Evolutionary conservation across 345 rosid genomes (phyloP).

Genomic region (Citrus glauca): DNA sequence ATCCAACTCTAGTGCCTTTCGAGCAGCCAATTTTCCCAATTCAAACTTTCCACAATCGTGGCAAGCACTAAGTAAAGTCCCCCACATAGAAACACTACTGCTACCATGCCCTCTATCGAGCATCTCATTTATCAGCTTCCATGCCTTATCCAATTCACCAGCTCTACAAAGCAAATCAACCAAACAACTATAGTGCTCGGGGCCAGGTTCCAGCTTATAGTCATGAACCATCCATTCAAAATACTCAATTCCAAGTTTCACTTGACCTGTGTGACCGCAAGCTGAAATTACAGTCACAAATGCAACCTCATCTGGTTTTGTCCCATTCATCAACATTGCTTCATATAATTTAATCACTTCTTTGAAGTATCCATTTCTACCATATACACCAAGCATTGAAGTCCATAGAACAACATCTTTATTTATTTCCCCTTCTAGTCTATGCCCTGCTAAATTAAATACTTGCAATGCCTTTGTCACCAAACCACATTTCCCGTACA

Average conservation of each 20-base stretch:
- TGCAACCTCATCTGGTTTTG: slow-evolving; percentile 46
- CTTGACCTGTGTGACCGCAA: slow-evolving; percentile 55
- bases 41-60: slow-evolving; percentile 38
- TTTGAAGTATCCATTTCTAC: slow-evolving; percentile 37
- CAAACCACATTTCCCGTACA: slow-evolving; percentile 58
- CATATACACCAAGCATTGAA: slow-evolving; percentile 49
- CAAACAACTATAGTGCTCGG: slow-evolving; percentile 53
- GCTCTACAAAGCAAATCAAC: slow-evolving; percentile 57
- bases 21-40: slow-evolving; percentile 50
- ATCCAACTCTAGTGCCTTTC: slow-evolving; percentile 47
- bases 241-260: slow-evolving; percentile 42
- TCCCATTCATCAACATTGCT: slow-evolving; percentile 39
- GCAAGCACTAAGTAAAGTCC: slow-evolving; percentile 50
- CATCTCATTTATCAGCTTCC: slow-evolving; percentile 44
- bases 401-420: slow-evolving; percentile 59
- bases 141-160: slow-evolving; percentile 49
- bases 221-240: slow-evolving; percentile 40
- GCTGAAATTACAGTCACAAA: slow-evolving; percentile 56
- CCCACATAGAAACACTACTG: slow-evolving; percentile 48
- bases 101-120: slow-evolving; percentile 22
- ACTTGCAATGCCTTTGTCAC: slow-evolving; percentile 40
- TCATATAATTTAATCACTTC: slow-evolving; percentile 38
- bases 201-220: slow-evolving; percentile 35
- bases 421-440: slow-evolving; percentile 14
- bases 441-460: slow-evolving; percentile 31